Conservation (phyloP, 441 rosid genomes). For the Metrosideros polymorpha region DNA sequence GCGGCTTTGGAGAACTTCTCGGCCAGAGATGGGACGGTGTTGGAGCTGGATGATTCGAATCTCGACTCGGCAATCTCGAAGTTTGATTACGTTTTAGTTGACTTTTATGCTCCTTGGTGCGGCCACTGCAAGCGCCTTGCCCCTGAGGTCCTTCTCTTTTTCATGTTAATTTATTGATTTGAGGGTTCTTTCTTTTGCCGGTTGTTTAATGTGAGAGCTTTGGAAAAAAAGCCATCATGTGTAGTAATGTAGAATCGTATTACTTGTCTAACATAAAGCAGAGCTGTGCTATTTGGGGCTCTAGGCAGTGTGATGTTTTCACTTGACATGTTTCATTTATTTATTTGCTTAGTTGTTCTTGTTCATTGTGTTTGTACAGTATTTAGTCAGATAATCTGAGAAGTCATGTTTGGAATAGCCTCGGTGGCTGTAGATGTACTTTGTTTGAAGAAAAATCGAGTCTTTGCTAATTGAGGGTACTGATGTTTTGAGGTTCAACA, state of each 20-base stretch:
- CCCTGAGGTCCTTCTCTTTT: constrained; percentile 50
- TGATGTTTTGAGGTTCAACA: neutral
- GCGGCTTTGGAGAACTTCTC: neutral
- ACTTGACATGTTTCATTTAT: neutral
- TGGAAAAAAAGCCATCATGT: neutral
- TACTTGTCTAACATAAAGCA: neutral
- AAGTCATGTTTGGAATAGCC: neutral
- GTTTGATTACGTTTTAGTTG: constrained; percentile 66
- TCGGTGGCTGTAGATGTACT: neutral
- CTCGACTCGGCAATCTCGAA: constrained; percentile 63
- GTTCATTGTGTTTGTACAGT: neutral
- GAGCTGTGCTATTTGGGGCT: neutral
- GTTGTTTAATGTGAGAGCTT: neutral
- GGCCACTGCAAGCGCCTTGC: constrained; percentile 90
- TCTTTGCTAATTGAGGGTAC: neutral
- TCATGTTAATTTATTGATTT: neutral
- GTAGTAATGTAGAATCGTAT: neutral
- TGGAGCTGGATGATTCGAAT: constrained; percentile 78
- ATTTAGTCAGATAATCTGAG: neutral
- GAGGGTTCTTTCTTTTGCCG: neutral
- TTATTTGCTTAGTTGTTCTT: neutral
- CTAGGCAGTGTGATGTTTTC: neutral
- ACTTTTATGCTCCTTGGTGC: constrained; percentile 97
- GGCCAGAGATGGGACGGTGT: constrained; percentile 41
- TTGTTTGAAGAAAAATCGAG: neutral